These are phyloP conservation scores for Beauveria brongniartii DNA, from an alignment of 2,329 filamentous ascomycete genomes.

Conservation along the genomic window DNA sequence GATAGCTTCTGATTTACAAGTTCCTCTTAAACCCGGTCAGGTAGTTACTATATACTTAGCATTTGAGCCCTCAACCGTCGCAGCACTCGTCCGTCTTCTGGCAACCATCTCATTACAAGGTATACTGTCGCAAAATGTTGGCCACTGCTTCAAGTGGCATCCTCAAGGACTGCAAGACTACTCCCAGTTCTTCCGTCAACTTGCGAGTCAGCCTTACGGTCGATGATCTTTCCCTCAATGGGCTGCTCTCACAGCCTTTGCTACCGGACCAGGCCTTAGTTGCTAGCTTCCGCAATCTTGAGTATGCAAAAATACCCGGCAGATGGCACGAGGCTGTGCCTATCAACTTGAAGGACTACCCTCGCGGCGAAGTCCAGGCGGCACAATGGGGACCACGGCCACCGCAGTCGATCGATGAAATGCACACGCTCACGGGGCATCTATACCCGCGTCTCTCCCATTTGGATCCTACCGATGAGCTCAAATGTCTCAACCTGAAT, in stretches of 20 bases:
- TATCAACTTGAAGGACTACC: background rate
- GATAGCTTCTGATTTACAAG: background rate
- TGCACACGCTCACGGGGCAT: background rate
- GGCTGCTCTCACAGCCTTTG: background rate
- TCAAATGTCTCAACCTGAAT: background rate
- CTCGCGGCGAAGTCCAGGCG: background rate
- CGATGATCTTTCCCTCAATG: background rate
- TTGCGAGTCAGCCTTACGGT: background rate
- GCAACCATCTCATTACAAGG: no score
- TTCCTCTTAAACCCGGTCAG: background rate
- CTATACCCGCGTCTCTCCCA: background rate
- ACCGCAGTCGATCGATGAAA: background rate
- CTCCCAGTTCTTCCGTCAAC: background rate
- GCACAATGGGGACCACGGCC: background rate
- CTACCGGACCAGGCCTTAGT: background rate
- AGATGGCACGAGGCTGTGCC: background rate
- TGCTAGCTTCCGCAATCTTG: background rate
- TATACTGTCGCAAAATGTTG: background rate
- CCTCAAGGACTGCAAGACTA: background rate
- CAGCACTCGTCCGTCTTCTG: no score
- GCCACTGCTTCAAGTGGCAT: background rate
- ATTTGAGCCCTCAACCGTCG: no score
- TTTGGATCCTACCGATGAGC: background rate
- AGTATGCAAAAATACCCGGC: background rate
- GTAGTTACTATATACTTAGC: background rate